Evolutionary conservation across 257 asterid genomes (phyloP).

Genomic region (Mitragyna speciosa): DNA sequence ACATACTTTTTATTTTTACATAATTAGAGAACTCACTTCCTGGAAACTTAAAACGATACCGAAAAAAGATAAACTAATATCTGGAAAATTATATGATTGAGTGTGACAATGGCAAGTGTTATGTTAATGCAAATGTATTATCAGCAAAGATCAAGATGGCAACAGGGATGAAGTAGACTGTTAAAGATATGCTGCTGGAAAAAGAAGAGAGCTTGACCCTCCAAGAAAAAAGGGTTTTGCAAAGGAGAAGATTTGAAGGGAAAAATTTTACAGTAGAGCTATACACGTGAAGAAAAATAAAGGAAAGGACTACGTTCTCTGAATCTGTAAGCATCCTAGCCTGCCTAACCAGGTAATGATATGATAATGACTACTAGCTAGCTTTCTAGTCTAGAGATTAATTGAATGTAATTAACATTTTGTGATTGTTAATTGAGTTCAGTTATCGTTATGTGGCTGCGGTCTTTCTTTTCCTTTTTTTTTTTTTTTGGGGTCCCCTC

Average conservation of each 20-base stretch:
- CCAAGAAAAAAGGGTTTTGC: too few species aligned
- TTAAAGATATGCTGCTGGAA: constrained; percentile 33
- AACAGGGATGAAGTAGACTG: constrained; percentile 27
- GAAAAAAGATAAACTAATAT: neutral
- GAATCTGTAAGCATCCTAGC: constrained; percentile 50
- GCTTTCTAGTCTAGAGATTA: neutral
- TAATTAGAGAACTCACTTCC: neutral
- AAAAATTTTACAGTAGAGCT: neutral
- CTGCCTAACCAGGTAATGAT: constrained; percentile 45
- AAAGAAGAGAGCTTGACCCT: neutral
- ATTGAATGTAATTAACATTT: neutral
- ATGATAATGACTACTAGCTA: constrained; percentile 21
- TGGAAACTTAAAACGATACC: neutral
- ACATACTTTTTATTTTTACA: neutral
- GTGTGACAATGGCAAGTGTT: constrained; percentile 13
- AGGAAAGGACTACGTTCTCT: constrained; percentile 44
- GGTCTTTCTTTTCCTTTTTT: neutral
- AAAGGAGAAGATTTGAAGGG: neutral
- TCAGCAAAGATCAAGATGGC: constrained; percentile 1
- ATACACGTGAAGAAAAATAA: constrained; percentile 33
- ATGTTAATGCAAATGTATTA: neutral
- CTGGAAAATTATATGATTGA: neutral
- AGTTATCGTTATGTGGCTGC: constrained; percentile 20
- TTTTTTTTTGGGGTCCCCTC: neutral
- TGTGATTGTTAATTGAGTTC: neutral